Evolutionary conservation across 2,329 filamentous ascomycete genomes (phyloP), one percentile per base, ranked within the genome.

Genomic region (Lasiodiplodia sp.): DNA sequence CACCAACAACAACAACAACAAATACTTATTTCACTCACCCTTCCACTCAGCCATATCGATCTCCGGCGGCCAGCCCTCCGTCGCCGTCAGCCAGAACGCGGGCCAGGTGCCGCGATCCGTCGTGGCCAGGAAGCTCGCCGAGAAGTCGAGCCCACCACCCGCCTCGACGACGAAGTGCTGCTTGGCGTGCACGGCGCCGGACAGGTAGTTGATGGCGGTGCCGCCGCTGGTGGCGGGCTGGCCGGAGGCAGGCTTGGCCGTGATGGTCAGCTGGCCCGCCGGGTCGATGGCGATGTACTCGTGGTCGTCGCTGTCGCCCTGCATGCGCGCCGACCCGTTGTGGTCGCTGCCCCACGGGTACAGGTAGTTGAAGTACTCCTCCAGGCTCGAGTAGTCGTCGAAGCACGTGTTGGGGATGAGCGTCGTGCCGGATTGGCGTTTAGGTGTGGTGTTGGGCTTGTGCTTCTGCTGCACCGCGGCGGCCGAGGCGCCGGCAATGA

Each of bases 21-120:
- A 28, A 28, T 28, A 28, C 5, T 6, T 28, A 1, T 7, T 23
- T 18, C 8, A 8, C n/a, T 44, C 40, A 65, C 86, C 86, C 73
- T 88, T 88, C 86, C 86, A 88, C 75, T 88, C 86, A 1, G 86
- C 86, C 76, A 88, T 81, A 73, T 88, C 86, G 67, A 88, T 83
- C 81, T 88, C 87, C 0, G 86, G 87, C 18, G 86, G 86, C 86
- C 87, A 88, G 0, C 82, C 80, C 55, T 85, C 74, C 0, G 85
- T 85, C 0, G 80, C 85, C 1, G 85, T 87, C 16, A 88, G 76
- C 86, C 86, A 88, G 72, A 88, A 88, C 0, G 86, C 86, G 0
- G 86, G 86, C 87, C 86, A 88, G 0, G 85, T 87, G 7, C 85
- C 82, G 69, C 78, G 71, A 6, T 72, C 73, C 0, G 76, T 76